These are phyloP conservation scores for Lipomyces yamanashiensis DNA, from an alignment of 805 yeast species.

Conservation along the genomic window DNA sequence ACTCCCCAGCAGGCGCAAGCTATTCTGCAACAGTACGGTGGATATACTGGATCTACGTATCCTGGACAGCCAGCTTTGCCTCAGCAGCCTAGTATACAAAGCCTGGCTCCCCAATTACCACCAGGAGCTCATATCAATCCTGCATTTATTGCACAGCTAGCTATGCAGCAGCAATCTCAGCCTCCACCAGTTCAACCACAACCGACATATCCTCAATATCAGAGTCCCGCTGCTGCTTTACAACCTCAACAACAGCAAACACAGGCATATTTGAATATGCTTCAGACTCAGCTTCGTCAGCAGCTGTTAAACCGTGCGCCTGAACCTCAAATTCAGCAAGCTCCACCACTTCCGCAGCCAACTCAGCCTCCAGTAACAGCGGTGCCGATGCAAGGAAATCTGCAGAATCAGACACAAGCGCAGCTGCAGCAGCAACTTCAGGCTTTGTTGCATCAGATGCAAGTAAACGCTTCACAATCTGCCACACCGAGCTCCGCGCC, in stretches of 20 bases:
- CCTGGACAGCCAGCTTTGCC: not conserved
- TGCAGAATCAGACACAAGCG: constrained; percentile 22
- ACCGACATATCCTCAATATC: constrained; percentile 7
- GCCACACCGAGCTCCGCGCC: not conserved
- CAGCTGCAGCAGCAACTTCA: constrained; percentile 33
- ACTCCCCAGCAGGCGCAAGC: not conserved
- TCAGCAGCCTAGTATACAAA: constrained; percentile 8
- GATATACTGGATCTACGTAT: not conserved
- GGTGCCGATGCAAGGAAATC: not conserved
- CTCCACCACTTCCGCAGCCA: not conserved
- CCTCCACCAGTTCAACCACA: not conserved
- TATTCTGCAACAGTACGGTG: not conserved
- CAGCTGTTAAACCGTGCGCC: constrained; percentile 13
- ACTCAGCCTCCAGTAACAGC: not conserved
- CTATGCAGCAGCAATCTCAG: constrained; percentile 10
- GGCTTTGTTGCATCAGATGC: constrained; percentile 27
- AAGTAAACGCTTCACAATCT: constrained; percentile 10
- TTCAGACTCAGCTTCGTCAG: constrained; percentile 16
- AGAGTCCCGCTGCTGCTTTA: not conserved
- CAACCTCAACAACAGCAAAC: constrained; percentile 17
- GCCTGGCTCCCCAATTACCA: constrained; percentile 25
- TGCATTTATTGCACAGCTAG: constrained; percentile 29
- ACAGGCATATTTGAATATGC: constrained; percentile 6
- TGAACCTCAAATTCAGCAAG: not conserved
- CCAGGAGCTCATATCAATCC: constrained; percentile 36